Evolutionary conservation across 352 stramenopile species (phyloP), one percentile per base, ranked within the genome.

Genomic region (Lagenidium sp.): DNA sequence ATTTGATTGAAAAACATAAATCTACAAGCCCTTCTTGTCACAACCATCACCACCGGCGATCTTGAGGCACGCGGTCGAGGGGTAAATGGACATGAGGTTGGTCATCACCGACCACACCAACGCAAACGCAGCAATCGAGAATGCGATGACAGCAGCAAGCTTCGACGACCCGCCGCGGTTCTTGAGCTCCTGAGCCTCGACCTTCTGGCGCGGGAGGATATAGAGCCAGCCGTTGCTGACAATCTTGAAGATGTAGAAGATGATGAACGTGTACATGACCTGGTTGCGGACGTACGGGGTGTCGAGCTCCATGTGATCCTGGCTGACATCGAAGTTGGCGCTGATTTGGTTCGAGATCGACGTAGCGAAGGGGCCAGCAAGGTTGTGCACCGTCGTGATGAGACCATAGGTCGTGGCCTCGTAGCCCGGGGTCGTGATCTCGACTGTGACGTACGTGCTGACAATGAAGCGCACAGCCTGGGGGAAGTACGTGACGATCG

Each of bases 361-460:
- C 40, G 41, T 50, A 8, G 54, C 46, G 25, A 63, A 55, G 2
- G 54, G 54, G 18, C 35, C 44, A 4, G 54, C 54, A 22, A 63
- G 44, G 36, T 54, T 63, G 35, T 43, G 23, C 16, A 63, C 44
- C 4, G 54, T 63, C 28, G 54, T 63, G 25, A 63, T 44, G 19
- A 63, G 41, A 2, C 54, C 54, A 32, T 63, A 63, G 23, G 48
- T 57, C 8, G 54, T 51, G 32, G 46, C 54, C 47, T 63, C 54
- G 36, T 53, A 51, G 42, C 54, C 54, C 0, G 35, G 22, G 20
- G 50, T 37, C 6, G 54, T 39, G 15, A 63, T 50, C 29, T 63
- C 54, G n/a, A 63, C 54, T 2, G 38, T 57, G 22, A 63, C 54
- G 44, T 61, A 61, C 35, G 42, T 44, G 20, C 41, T 45, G 1